These are phyloP conservation scores for Phytopythium kandeliae DNA, from an alignment of 352 stramenopile genomes.

Conservation along the genomic window DNA sequence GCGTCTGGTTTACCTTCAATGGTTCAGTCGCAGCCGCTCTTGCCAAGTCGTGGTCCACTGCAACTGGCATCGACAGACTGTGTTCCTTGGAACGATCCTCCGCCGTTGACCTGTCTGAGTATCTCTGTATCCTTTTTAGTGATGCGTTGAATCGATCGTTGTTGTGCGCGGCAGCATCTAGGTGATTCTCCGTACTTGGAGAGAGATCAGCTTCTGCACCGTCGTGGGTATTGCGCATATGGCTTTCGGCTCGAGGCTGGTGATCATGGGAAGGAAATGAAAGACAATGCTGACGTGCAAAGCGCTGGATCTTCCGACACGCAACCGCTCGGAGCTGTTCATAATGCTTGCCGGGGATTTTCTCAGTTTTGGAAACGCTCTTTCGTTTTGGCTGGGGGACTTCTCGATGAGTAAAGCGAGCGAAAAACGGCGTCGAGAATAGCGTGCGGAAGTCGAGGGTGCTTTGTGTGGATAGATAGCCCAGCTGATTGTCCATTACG, in stretches of 20 bases:
- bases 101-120: no score
- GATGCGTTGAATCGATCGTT: no score
- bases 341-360: not conserved
- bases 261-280: not conserved
- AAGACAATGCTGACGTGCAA: conserved; percentile 10
- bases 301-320: conserved; percentile 17
- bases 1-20: no score
- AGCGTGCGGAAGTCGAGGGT: conserved; percentile 52
- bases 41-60: no score
- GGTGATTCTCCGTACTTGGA: not conserved
- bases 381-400: not conserved
- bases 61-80: no score
- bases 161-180: no score
- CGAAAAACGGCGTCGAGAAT: conserved; percentile 19
- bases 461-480: conserved; percentile 38
- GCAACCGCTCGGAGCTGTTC: conserved; percentile 14
- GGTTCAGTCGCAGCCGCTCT: no score
- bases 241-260: not conserved
- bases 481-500: conserved; percentile 60
- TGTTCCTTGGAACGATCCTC: no score
- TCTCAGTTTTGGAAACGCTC: not conserved
- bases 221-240: not conserved
- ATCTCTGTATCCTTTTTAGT: no score
- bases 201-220: not conserved
- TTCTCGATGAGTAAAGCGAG: conserved; percentile 24